These are phyloP conservation scores for Pestalotiopsis sp. DNA, from an alignment of 2,329 filamentous ascomycete genomes.

Conservation along the genomic window DNA sequence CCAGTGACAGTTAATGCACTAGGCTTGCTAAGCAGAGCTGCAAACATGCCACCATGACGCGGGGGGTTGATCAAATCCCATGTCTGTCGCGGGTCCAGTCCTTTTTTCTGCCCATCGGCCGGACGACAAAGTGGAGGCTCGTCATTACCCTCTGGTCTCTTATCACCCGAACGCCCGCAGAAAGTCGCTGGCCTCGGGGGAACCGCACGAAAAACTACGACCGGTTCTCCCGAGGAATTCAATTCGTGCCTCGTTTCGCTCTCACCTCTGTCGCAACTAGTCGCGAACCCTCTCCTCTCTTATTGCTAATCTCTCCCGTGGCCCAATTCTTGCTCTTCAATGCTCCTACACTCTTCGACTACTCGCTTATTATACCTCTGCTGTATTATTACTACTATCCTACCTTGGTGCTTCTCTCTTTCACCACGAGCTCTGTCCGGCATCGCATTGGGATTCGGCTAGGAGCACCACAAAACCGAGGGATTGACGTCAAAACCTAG, in stretches of 20 bases:
- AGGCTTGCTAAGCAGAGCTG: not conserved
- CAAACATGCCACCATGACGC: conserved; percentile 4
- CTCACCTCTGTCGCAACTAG: not conserved
- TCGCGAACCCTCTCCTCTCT: not conserved
- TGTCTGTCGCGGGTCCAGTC: not conserved
- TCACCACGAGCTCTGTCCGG: not conserved
- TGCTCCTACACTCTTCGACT: not conserved
- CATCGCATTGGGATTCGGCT: not conserved
- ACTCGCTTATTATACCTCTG: not conserved
- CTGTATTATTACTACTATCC: not conserved
- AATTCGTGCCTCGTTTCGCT: not conserved
- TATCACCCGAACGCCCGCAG: not conserved
- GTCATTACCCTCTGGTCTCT: not conserved
- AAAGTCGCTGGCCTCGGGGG: not conserved
- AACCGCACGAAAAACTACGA: conserved; percentile 16
- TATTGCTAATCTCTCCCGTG: not conserved
- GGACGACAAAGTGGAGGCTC: not conserved
- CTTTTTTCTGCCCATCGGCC: not conserved
- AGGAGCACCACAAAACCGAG: not conserved
- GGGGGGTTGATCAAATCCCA: not conserved
- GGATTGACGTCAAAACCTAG: not conserved
- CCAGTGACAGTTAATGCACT: not conserved
- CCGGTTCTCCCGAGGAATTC: conserved; percentile 4
- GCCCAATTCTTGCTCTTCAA: not conserved
- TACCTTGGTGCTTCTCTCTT: not conserved